Percentiles rank a stretch among this genome's conserved stretches.
Evolutionary conservation across 306 rosid species (phyloP).

Genomic region (Trichosanthes truncata): DNA sequence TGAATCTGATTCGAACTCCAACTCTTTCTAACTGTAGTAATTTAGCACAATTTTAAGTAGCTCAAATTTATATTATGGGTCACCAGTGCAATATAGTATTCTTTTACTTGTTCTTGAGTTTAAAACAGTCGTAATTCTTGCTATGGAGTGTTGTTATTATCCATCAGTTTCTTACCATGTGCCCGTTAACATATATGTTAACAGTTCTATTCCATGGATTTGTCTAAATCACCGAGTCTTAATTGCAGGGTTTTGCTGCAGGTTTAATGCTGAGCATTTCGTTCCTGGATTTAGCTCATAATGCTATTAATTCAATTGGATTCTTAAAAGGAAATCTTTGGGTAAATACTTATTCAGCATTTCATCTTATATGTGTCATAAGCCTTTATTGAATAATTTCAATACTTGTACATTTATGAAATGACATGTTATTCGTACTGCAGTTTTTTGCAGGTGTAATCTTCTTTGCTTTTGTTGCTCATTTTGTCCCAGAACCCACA

Average conservation of each 20-base stretch:
- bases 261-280: constrained; percentile 96
- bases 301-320: constrained; percentile 86
- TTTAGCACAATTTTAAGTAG: background rate
- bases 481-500: constrained; percentile 82
- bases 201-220: background rate
- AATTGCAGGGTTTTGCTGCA: constrained; percentile 83
- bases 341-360: constrained; percentile 35
- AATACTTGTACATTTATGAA: background rate
- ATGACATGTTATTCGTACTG: constrained; percentile 12
- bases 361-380: background rate
- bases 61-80: background rate
- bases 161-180: background rate
- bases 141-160: background rate
- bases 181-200: background rate
- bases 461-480: constrained; percentile 72
- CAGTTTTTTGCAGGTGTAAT: constrained; percentile 93
- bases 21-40: background rate
- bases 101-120: background rate
- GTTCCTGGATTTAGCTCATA: constrained; percentile 95
- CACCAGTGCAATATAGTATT: background rate
- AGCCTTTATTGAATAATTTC: background rate
- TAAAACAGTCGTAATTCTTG: background rate
- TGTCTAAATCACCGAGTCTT: constrained; percentile 7
- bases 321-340: constrained; percentile 89
- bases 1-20: background rate